These are phyloP conservation scores for Penicillium manginii DNA, from an alignment of 495 filamentous ascomycete genomes.

Conservation along the genomic window DNA sequence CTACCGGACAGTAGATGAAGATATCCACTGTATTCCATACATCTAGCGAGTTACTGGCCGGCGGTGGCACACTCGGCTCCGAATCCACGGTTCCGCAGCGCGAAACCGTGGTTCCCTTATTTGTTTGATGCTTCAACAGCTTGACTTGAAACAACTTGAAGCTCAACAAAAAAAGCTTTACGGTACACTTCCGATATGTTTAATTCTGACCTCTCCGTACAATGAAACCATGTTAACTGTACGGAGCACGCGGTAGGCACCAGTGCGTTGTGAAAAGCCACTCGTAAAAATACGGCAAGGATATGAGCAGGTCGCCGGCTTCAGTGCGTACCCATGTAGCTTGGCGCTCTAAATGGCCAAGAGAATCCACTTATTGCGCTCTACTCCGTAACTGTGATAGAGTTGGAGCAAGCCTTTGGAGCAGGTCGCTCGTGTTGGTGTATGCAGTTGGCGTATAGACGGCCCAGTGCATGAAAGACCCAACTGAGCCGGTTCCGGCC, in stretches of 20 bases:
- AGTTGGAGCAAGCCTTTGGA: background rate
- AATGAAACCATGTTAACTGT: too few species aligned
- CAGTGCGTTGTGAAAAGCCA: too few species aligned
- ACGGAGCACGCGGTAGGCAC: background rate
- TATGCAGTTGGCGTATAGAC: background rate
- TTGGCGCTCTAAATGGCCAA: background rate
- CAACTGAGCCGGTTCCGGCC: constrained; percentile 1
- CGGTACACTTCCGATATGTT: background rate
- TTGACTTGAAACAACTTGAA: constrained; percentile 1
- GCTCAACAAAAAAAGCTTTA: background rate
- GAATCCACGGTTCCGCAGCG: constrained; percentile 4
- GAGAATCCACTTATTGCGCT: background rate
- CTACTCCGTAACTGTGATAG: background rate
- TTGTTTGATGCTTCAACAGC: constrained; percentile 10
- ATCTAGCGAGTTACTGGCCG: background rate
- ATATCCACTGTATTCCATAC: background rate
- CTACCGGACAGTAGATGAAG: background rate
- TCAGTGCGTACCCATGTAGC: background rate
- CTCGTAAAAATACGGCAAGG: background rate
- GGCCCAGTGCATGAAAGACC: constrained; percentile 1
- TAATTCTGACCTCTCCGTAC: too few species aligned
- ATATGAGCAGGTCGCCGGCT: background rate
- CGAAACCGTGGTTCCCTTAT: constrained; percentile 17
- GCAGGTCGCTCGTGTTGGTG: constrained; percentile 1
- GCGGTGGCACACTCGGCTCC: constrained; percentile 4